Evolutionary conservation across 805 yeast genomes (phyloP), one percentile per base, ranked within the genome.

Genomic region (Candida ficus): DNA sequence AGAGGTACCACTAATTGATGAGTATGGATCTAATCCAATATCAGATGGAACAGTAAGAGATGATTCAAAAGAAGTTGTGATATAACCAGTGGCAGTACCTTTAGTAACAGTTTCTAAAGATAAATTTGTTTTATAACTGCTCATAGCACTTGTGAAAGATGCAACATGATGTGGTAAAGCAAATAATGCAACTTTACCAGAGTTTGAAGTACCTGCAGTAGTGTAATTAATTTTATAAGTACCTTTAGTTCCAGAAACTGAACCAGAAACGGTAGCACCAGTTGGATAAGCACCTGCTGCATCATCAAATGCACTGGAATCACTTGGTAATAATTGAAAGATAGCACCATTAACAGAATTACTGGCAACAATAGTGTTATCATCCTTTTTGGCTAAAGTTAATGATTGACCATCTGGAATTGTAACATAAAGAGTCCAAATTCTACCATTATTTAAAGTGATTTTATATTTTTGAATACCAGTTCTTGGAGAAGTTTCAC

Each of bases 341-440:
- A 71, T 63, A 27, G 74, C 70, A 11, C 78, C 78, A 47, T 68
- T 63, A 26, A 69, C 68, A 3, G 71, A 57, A 35, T 61, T 50
- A 26, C 67, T 59, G 13, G 76, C 79, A 16, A 62, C 62, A 44
- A 78, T 60, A 33, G 67, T 60, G 48, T 63, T 60, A 8, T 67
- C 56, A 37, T 65, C 66, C 16, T 47, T 36, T 39, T 36, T n/a
- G 3, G 53, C 52, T 44, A 55, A 42, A 33, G 40, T 50, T 36
- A 66, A 51, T 26, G 62, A 53, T 43, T 66, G 68, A 14, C 64
- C 61, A 33, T 58, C 43, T 37, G 78, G 76, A 25, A 71, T 52
- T 2, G 72, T 67, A 10, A 77, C 78, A 50, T 83, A 87, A 27
- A 86, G 63, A n/a, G 77, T 64, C 93, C 95, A 87, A 13, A 59